These are phyloP conservation scores for Triglochin maritima DNA, from an alignment of 106 monocot genomes.

Conservation along the genomic window DNA sequence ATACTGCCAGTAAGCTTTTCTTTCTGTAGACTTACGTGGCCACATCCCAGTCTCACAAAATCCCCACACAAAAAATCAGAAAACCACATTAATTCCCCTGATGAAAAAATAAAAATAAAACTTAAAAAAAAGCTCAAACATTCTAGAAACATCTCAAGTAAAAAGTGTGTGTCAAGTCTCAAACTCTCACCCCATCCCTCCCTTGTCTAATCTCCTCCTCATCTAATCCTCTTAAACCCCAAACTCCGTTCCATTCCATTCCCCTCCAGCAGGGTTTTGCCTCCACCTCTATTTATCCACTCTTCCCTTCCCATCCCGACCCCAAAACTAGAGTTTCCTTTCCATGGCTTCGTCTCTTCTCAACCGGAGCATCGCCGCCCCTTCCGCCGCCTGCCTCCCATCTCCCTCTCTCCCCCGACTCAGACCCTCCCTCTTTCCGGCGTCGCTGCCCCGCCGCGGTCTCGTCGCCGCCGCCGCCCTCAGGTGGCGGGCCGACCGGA, in stretches of 20 bases:
- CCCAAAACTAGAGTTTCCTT: conserved; percentile 20
- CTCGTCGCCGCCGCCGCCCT: conserved; percentile 17
- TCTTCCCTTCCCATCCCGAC: neutral
- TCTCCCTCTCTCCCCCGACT: conserved; percentile 12
- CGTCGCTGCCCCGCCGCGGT: conserved; percentile 3
- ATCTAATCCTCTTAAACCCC: conserved; percentile 11
- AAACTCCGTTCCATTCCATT: neutral
- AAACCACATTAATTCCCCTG: no score
- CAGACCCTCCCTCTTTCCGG: conserved; percentile 21
- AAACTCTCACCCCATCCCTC: neutral
- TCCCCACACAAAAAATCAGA: no score
- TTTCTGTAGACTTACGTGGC: no score
- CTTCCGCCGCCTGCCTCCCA: conserved; percentile 9
- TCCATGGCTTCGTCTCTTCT: neutral
- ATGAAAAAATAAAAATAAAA: no score
- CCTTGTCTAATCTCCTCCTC: neutral
- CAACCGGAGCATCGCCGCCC: conserved; percentile 5
- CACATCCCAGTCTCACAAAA: no score
- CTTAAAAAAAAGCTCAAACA: no score
- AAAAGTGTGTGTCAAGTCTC: neutral
- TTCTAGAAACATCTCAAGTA: neutral
- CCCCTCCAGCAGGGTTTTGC: neutral
- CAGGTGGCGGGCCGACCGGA: conserved; percentile 42
- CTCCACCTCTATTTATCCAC: neutral
- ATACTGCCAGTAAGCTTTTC: no score